Percentiles rank a stretch among this genome's conserved stretches.
Conservation (phyloP, 805 yeast species). For the Nematodospora valgi region DNA sequence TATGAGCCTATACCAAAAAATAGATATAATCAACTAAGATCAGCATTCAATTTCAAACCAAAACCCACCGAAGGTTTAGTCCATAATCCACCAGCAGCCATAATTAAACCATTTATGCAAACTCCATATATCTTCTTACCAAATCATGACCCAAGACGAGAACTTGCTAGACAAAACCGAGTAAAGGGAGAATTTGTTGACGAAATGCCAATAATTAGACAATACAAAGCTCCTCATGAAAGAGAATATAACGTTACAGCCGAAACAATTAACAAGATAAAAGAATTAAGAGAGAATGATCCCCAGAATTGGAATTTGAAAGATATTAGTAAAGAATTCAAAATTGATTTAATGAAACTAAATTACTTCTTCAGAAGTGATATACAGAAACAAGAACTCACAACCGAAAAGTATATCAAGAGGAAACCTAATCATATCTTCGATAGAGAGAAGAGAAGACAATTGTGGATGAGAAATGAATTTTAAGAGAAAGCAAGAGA, state of each 20-base stretch:
- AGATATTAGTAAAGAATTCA: slow-evolving; percentile 57
- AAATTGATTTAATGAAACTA: slow-evolving; percentile 36
- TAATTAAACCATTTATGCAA: slow-evolving; percentile 40
- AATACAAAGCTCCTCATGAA: slow-evolving; percentile 30
- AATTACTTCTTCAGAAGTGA: slow-evolving; percentile 8
- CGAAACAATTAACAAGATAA: slow-evolving; percentile 55
- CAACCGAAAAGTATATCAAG: not conserved
- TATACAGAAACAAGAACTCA: not conserved
- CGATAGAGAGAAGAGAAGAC: slow-evolving; percentile 57
- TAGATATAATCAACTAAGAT: slow-evolving; percentile 56
- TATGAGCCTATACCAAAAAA: slow-evolving; percentile 44
- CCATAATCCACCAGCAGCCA: slow-evolving; percentile 57
- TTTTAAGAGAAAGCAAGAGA: slow-evolving; percentile 19
- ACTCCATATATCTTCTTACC: slow-evolving; percentile 76
- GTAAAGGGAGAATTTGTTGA: slow-evolving; percentile 28
- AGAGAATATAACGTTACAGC: slow-evolving; percentile 56
- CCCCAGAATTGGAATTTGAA: slow-evolving; percentile 64
- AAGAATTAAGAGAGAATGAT: slow-evolving; percentile 49
- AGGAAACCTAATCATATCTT: slow-evolving; percentile 1
- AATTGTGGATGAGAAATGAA: slow-evolving; percentile 62
- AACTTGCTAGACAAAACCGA: slow-evolving; percentile 27
- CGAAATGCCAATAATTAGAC: slow-evolving; percentile 39
- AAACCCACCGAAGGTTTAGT: slow-evolving; percentile 57
- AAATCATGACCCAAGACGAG: slow-evolving; percentile 52
- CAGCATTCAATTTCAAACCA: slow-evolving; percentile 63